A percentile compares a stretch with the other conserved stretches of the same genome.
Conservation (phyloP, 2,329 filamentous ascomycete genomes). For the Colletotrichum falcatum region DNA sequence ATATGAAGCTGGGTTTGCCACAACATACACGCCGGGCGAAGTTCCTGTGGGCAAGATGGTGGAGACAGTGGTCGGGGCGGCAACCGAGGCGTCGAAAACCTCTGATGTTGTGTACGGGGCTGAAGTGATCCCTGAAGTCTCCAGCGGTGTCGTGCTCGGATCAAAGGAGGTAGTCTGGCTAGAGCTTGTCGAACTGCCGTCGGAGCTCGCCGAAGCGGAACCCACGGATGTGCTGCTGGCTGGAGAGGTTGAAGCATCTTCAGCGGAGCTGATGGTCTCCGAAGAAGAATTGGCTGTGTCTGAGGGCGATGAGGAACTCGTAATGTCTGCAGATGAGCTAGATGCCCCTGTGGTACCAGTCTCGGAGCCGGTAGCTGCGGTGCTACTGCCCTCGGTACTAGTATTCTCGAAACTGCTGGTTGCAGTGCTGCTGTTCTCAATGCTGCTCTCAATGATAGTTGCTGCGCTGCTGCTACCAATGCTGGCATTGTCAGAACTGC, state of each 20-base stretch:
- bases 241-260: background rate
- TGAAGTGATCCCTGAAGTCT: background rate
- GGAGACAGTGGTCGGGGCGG: constrained; percentile 4
- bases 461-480: no score
- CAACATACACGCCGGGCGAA: constrained; percentile 22
- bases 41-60: constrained; percentile 22
- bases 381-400: no score
- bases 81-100: constrained; percentile 4
- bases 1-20: constrained; percentile 3
- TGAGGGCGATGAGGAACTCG: background rate
- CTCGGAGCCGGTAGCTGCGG: no score
- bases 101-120: constrained; percentile 7
- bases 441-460: background rate
- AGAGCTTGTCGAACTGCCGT: background rate
- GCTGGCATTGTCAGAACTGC: no score
- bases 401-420: no score
- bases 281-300: background rate
- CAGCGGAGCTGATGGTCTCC: background rate
- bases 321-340: background rate
- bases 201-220: background rate
- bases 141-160: background rate
- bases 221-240: background rate
- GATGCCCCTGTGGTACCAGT: background rate
- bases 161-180: background rate
- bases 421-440: background rate